These are phyloP conservation scores for Candida qinlingensis DNA, from an alignment of 805 yeast species.

Conservation along the genomic window DNA sequence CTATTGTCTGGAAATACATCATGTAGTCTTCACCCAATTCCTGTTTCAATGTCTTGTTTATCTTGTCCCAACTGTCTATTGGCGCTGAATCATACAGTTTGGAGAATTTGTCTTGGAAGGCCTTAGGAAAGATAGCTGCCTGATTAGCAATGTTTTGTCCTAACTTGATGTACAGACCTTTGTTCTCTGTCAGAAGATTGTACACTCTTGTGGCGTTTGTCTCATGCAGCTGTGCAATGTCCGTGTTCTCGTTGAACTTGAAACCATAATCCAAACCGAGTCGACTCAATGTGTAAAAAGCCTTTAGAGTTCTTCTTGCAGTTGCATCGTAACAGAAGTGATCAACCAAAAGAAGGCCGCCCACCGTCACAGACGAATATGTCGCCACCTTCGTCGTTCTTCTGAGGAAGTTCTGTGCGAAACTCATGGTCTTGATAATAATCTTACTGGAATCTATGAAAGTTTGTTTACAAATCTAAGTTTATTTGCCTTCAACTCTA, in stretches of 20 bases:
- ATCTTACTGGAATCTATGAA: background rate
- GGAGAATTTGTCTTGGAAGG: slow-evolving; percentile 53
- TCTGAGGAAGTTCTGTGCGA: background rate
- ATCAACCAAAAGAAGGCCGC: slow-evolving; percentile 30
- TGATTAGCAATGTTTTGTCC: slow-evolving; percentile 82
- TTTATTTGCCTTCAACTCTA: too few species aligned
- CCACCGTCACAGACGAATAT: slow-evolving; percentile 6
- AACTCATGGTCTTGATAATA: background rate
- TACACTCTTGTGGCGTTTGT: slow-evolving; percentile 48
- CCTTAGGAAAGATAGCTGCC: slow-evolving; percentile 59
- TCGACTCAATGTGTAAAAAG: slow-evolving; percentile 40
- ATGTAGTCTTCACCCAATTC: slow-evolving; percentile 41
- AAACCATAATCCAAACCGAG: slow-evolving; percentile 61
- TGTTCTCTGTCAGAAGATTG: slow-evolving; percentile 39
- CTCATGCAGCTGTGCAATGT: slow-evolving; percentile 53
- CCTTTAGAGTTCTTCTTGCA: slow-evolving; percentile 44
- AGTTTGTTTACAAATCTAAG: too few species aligned
- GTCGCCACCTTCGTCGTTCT: background rate
- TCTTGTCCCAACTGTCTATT: slow-evolving; percentile 42
- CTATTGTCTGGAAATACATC: slow-evolving; percentile 39
- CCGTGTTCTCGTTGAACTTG: slow-evolving; percentile 39
- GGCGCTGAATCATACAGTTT: slow-evolving; percentile 68
- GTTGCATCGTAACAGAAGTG: slow-evolving; percentile 42
- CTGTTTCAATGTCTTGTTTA: slow-evolving; percentile 34
- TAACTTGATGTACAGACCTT: slow-evolving; percentile 65